A percentile compares a stretch with the other conserved stretches of the same genome.
phyloP scores from a whole-genome alignment of 139 green algal genomes.

The Chlorella sp. region DNA sequence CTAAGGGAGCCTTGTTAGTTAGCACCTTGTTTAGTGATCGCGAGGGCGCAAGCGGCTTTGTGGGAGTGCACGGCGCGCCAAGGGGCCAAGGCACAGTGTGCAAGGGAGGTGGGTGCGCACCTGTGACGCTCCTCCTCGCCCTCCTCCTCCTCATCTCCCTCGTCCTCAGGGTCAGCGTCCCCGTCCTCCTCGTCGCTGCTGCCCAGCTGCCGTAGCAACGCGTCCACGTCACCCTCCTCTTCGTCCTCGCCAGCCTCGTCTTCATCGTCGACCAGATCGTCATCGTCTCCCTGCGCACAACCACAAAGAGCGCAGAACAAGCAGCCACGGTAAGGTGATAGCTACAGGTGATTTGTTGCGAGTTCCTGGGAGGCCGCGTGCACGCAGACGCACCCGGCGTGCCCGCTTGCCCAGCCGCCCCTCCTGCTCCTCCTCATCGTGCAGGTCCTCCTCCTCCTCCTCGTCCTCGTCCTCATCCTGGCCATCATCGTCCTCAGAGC shows the following conservation, averaged over 20 bases:
- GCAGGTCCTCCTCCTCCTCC: constrained; percentile 8
- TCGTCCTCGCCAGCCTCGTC: constrained; percentile 28
- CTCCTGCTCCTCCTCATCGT: constrained; percentile 18
- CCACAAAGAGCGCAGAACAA: no score
- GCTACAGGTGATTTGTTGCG: background rate
- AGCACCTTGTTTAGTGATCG: no score
- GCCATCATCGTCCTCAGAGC: constrained; percentile 26
- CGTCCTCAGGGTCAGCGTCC: constrained; percentile 8
- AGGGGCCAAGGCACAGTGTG: no score
- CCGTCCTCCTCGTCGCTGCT: background rate
- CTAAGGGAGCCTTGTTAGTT: no score
- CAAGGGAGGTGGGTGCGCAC: no score
- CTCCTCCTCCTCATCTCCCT: constrained; percentile 5
- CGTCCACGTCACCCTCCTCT: constrained; percentile 26
- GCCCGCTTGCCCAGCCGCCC: no score
- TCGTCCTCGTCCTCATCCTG: constrained; percentile 14
- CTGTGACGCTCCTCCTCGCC: constrained; percentile 6
- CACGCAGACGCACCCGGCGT: no score
- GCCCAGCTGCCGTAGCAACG: background rate
- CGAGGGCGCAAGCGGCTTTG: no score
- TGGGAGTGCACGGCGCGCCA: no score
- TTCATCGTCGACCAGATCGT: constrained; percentile 30
- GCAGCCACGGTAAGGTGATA: background rate
- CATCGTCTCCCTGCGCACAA: constrained; percentile 11
- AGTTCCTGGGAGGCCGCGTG: no score